These are phyloP conservation scores for Pisolithus thermaeus DNA, from an alignment of 1,284 basidiomycete species.

Conservation along the genomic window DNA sequence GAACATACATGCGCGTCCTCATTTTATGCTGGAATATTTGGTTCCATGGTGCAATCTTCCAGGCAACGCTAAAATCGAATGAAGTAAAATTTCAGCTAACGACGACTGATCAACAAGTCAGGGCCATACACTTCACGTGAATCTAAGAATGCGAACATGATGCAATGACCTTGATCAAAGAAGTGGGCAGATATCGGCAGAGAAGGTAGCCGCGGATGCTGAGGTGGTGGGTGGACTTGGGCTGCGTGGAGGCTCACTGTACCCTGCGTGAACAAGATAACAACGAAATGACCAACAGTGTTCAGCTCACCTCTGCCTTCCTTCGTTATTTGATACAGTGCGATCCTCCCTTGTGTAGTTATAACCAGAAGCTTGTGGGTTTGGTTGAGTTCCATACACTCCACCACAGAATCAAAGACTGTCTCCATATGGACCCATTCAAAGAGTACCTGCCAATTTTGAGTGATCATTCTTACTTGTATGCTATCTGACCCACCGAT, in stretches of 20 bases:
- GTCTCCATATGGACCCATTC: neutral
- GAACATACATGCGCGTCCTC: too few species aligned
- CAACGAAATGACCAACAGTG: too few species aligned
- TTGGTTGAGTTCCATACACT: neutral
- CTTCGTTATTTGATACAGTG: too few species aligned
- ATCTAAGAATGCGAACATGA: neutral
- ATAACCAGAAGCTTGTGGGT: neutral
- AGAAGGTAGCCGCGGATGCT: neutral
- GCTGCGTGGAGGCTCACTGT: neutral
- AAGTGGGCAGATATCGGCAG: neutral
- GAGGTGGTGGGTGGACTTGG: neutral
- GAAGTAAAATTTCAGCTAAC: too few species aligned
- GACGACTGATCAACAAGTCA: too few species aligned
- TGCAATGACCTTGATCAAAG: neutral
- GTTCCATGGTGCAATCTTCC: too few species aligned
- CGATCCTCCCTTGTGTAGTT: too few species aligned
- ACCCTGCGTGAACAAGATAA: too few species aligned
- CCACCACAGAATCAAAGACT: neutral
- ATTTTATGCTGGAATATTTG: too few species aligned
- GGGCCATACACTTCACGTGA: too few species aligned
- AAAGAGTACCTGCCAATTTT: neutral
- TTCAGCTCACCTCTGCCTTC: too few species aligned
- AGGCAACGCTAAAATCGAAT: too few species aligned
- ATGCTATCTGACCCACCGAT: neutral
- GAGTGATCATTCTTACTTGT: neutral